Conservation (phyloP, 208 protist genomes). For the Willaertia magna region DNA sequence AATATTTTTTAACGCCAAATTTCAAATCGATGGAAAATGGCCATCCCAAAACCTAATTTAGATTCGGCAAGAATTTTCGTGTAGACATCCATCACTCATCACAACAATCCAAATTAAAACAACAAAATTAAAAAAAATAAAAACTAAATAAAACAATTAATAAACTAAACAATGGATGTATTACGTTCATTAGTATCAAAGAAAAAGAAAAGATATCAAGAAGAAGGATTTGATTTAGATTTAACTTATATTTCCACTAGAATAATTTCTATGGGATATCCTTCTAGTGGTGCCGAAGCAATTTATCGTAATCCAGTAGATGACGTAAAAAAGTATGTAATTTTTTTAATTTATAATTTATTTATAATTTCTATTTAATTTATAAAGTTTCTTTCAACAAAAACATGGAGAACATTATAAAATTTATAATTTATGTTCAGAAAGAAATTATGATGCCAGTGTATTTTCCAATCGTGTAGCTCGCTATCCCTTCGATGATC, state of each 20-base stretch:
- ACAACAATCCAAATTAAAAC: too few relatives aligned
- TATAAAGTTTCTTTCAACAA: conserved; percentile 73
- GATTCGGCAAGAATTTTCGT: too few relatives aligned
- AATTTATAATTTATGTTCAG: conserved; percentile 80
- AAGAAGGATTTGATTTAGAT: conserved; percentile 77
- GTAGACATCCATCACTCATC: too few relatives aligned
- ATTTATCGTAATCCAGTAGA: conserved; percentile 81
- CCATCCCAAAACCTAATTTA: too few relatives aligned
- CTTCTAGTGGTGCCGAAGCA: conserved; percentile 61
- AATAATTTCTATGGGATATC: conserved; percentile 72
- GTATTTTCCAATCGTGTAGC: conserved; percentile 44
- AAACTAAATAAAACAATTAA: too few relatives aligned
- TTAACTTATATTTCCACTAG: conserved; percentile 58
- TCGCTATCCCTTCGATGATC: conserved; percentile 82
- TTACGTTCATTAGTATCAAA: conserved; percentile 62
- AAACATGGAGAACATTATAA: conserved; percentile 69
- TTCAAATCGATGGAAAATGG: too few relatives aligned
- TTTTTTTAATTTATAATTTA: too few relatives aligned
- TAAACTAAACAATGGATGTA: background rate
- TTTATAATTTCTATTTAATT: too few relatives aligned
- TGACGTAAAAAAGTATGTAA: conserved; percentile 63
- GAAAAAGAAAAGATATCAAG: conserved; percentile 67
- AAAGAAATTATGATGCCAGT: conserved; percentile 61
- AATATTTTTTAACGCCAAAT: too few relatives aligned
- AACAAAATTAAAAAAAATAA: too few relatives aligned